These are phyloP conservation scores for Mrakia frigida DNA, from an alignment of 768 basidiomycete genomes.

Conservation along the genomic window DNA sequence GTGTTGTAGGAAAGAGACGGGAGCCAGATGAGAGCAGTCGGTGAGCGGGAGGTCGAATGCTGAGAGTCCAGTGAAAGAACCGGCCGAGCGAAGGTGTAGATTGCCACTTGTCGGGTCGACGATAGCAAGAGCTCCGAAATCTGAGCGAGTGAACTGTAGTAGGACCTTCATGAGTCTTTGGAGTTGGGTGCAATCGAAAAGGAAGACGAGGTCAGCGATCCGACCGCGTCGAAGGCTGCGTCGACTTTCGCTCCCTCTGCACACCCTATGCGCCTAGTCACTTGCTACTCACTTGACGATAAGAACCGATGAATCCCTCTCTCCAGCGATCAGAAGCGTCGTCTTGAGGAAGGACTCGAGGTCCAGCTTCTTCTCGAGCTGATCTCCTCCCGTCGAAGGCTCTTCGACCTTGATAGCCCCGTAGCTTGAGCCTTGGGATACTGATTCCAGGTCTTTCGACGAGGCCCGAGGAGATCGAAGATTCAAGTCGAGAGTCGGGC, in stretches of 20 bases:
- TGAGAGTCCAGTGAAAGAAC: not conserved
- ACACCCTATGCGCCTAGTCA: too few relatives aligned
- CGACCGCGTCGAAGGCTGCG: not conserved
- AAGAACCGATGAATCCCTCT: not conserved
- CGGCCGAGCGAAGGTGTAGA: not conserved
- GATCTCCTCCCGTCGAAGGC: not conserved
- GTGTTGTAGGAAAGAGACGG: not conserved
- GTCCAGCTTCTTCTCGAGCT: not conserved
- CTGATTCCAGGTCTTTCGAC: not conserved
- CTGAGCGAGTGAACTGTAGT: not conserved
- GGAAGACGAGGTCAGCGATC: not conserved
- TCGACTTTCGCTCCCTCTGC: not conserved
- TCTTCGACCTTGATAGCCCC: not conserved
- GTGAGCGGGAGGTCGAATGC: not conserved
- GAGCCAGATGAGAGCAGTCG: not conserved
- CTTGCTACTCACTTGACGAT: not conserved
- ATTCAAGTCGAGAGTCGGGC: not conserved
- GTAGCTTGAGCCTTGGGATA: not conserved
- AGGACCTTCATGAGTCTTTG: not conserved
- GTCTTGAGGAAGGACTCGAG: conserved; percentile 1
- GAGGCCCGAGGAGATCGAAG: not conserved
- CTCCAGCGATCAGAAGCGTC: not conserved
- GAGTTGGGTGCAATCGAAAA: too few relatives aligned
- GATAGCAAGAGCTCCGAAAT: not conserved
- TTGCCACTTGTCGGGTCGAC: not conserved